Percentiles rank a stretch among this genome's conserved stretches.
Conservation (phyloP, 768 basidiomycete genomes). For the Boletellus ananiceps region DNA sequence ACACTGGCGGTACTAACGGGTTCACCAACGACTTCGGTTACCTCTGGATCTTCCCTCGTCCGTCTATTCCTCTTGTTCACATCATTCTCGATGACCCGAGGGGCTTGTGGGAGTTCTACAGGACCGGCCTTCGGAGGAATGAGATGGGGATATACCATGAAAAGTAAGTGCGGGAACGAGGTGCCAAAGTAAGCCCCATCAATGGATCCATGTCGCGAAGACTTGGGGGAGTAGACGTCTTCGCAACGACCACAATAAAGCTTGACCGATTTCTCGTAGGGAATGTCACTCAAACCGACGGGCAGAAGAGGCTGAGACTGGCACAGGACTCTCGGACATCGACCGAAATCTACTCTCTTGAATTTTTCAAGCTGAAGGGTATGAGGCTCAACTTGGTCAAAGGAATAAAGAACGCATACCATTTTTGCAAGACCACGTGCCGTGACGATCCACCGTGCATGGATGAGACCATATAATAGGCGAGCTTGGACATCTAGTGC, state of each 20-base stretch:
- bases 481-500: slow-evolving; percentile 91
- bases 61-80: slow-evolving; percentile 39
- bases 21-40: slow-evolving; percentile 56
- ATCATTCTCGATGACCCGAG: slow-evolving; percentile 29
- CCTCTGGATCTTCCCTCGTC: slow-evolving; percentile 50
- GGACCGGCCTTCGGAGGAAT: slow-evolving; percentile 78
- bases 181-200: slow-evolving; percentile 99
- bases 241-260: slow-evolving; percentile 98
- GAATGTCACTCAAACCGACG: slow-evolving; percentile 93
- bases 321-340: slow-evolving; percentile 96
- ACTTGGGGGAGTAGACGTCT: slow-evolving; percentile 97
- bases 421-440: slow-evolving; percentile 92
- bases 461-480: slow-evolving; percentile 91
- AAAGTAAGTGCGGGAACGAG: slow-evolving; percentile 94
- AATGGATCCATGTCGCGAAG: slow-evolving; percentile 92
- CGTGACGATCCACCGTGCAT: slow-evolving; percentile 96
- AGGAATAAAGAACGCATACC: slow-evolving; percentile 44
- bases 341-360: slow-evolving; percentile 96
- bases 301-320: slow-evolving; percentile 93
- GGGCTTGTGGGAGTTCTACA: slow-evolving; percentile 31
- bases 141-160: slow-evolving; percentile 93
- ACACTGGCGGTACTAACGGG: slow-evolving; percentile 72
- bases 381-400: slow-evolving; percentile 1
- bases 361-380: slow-evolving; percentile 82
- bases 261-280: slow-evolving; percentile 98